Base-by-base conservation (phyloP, 331 rosid species). In the Acacia concinna region DNA sequence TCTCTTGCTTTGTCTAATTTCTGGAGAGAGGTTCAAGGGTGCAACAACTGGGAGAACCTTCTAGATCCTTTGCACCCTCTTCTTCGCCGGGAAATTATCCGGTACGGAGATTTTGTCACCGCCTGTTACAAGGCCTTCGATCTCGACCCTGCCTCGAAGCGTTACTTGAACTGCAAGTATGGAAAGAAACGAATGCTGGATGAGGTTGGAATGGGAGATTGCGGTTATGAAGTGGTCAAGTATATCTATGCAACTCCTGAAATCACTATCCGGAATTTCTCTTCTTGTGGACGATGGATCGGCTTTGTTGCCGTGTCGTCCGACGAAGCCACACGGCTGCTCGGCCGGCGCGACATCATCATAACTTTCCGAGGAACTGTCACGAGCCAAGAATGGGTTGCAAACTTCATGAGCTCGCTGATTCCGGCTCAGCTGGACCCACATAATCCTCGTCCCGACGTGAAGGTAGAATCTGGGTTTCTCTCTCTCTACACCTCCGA, bases 211-310 rank as follows among this genome's bases (percentile, higher is more conserved):
- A 84, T 91, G 93, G 84, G 34, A 28, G 82, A 67, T 38, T 89
- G 81, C 10, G 97, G 96, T 3, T 95, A 95, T 43, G 79, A 95
- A 27, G 90, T 95, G 11, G 89, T 96, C 12, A 93, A 91, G 81
- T 95, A 95, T 85, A 93, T 95, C 84, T 93, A 95, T 38, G 97
- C 99, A 12, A 90, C 97, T 0, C 96, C 99, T 0, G 89, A 87
- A 25, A 85, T 90, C 87, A 85, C 78, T 1, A 89, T 83, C 71
- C 89, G 79, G 25, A 85, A 85, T 62, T 60, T 27, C 65, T 31
- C 68, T 64, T 71, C 84, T 1, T 84, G 90, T 6, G 85, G 89
- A 11, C 94, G 99, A 11, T 95, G 99, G 99, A 86, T 95, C 8
- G 99, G 99, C 3, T 95, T 87, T 21, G 93, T 91, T 0, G 97